Evolutionary conservation across 805 yeast species (phyloP).

Genomic region (Pichia rugopelliculosa): DNA sequence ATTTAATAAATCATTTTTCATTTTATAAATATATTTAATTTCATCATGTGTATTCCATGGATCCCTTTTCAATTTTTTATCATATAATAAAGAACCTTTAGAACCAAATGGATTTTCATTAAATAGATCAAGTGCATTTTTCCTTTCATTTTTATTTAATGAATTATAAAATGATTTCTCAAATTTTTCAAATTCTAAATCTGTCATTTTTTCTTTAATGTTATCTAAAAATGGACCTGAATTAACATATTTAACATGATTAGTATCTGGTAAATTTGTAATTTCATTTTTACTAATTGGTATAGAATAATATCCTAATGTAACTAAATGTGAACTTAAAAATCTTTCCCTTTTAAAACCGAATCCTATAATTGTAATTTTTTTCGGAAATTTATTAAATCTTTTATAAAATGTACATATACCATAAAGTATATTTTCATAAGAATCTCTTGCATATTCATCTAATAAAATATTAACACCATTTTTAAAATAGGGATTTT

Average conservation of each 20-base stretch:
- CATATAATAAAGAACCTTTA: constrained; percentile 31
- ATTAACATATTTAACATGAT: constrained; percentile 43
- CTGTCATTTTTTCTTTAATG: constrained; percentile 2
- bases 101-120: constrained; percentile 51
- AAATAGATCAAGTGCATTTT: constrained; percentile 48
- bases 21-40: constrained; percentile 1
- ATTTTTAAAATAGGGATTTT: constrained; percentile 3
- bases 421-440: constrained; percentile 66
- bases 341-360: constrained; percentile 66
- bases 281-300: neutral
- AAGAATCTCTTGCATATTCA: constrained; percentile 72
- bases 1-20: constrained; percentile 14
- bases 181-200: constrained; percentile 16
- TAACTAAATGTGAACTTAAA: constrained; percentile 43
- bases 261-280: constrained; percentile 17
- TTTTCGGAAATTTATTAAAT: constrained; percentile 39
- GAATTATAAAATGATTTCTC: constrained; percentile 37
- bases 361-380: constrained; percentile 59
- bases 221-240: constrained; percentile 45
- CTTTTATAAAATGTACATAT: constrained; percentile 45
- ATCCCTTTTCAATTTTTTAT: constrained; percentile 48
- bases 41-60: constrained; percentile 32
- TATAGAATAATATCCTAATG: constrained; percentile 31
- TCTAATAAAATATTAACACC: constrained; percentile 39
- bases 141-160: constrained; percentile 40